A percentile compares a stretch with the other conserved stretches of the same genome.
phyloP scores from a whole-genome alignment of 345 rosid species.

The Heritiera fomes region DNA sequence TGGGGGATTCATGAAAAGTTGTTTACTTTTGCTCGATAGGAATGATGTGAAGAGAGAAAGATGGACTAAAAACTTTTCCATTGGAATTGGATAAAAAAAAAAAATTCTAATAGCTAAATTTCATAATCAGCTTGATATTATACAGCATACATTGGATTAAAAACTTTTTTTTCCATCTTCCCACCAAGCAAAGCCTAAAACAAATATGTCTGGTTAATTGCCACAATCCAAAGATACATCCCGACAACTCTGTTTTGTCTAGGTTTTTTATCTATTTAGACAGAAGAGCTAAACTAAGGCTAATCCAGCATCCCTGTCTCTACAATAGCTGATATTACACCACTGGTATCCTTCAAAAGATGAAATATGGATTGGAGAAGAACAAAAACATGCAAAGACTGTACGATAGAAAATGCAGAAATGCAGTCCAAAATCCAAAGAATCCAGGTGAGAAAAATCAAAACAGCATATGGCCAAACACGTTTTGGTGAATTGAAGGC shows the following conservation, averaged over 20 bases:
- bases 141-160: background rate
- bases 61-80: too few species aligned
- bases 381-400: background rate
- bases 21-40: background rate
- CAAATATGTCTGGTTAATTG: background rate
- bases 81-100: background rate
- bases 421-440: background rate
- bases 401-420: background rate
- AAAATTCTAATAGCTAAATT: background rate
- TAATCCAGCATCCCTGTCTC: background rate
- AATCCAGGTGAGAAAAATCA: background rate
- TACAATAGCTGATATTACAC: background rate
- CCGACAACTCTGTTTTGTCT: background rate
- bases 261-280: background rate
- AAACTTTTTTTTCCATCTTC: background rate
- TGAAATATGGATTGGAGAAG: background rate
- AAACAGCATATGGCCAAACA: background rate
- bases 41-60: too few species aligned
- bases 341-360: background rate
- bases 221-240: background rate
- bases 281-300: background rate
- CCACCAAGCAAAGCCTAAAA: background rate
- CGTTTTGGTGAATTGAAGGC: background rate
- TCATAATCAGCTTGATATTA: background rate
- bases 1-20: background rate